These are phyloP conservation scores for Leccinum pallidistipes DNA, from an alignment of 1,284 basidiomycete species.

Conservation along the genomic window DNA sequence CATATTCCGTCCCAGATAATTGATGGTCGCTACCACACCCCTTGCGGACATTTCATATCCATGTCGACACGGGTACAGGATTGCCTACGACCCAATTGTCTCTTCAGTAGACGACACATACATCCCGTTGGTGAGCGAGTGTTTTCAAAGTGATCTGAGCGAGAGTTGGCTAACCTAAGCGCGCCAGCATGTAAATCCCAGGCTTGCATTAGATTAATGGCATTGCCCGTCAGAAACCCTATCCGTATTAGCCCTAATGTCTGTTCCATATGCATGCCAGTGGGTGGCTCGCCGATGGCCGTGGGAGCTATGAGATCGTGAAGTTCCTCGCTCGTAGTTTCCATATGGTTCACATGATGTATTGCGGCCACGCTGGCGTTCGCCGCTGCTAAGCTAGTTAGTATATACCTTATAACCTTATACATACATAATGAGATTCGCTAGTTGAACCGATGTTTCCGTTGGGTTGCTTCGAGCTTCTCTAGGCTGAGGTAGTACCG, in stretches of 20 bases:
- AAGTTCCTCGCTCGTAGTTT: neutral
- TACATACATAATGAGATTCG: conserved; percentile 26
- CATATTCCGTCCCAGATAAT: conserved; percentile 51
- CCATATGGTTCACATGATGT: conserved; percentile 3
- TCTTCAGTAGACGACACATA: conserved; percentile 68
- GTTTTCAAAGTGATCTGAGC: neutral
- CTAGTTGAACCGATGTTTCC: neutral
- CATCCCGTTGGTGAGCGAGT: conserved; percentile 53
- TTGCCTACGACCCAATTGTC: conserved; percentile 60
- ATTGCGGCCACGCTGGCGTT: conserved; percentile 25
- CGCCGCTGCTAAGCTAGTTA: conserved; percentile 10
- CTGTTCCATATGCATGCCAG: conserved; percentile 43
- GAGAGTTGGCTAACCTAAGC: conserved; percentile 19
- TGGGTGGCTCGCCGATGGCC: conserved; percentile 38
- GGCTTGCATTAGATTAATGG: conserved; percentile 66
- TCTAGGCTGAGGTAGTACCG: neutral
- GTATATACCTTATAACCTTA: conserved; percentile 26
- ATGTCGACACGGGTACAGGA: conserved; percentile 72
- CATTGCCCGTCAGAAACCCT: conserved; percentile 66
- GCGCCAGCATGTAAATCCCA: conserved; percentile 58
- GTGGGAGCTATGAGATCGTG: conserved; percentile 25
- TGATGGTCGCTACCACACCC: conserved; percentile 72
- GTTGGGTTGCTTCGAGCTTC: neutral
- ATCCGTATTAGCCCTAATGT: conserved; percentile 65
- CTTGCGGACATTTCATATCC: conserved; percentile 73